Conservation (phyloP, 164 flowering plant genomes). For the Euptelea pleiosperma region DNA sequence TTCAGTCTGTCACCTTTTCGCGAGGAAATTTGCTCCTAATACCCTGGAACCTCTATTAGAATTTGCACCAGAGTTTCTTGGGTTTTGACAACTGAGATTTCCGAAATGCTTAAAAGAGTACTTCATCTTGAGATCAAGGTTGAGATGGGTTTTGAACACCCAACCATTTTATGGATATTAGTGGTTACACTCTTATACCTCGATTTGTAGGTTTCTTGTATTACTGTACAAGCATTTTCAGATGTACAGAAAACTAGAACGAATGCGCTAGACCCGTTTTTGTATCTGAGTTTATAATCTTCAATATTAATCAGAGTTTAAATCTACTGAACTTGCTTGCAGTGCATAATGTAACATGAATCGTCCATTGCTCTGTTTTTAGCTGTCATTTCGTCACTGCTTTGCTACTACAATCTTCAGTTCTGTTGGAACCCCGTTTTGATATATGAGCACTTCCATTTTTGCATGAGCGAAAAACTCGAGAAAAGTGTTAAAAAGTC, state of each 20-base stretch:
- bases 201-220: not conserved
- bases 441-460: no score
- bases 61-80: slow-evolving; percentile 44
- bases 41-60: slow-evolving; percentile 57
- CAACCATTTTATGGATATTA: not conserved
- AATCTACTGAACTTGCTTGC: slow-evolving; percentile 1
- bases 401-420: no score
- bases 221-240: slow-evolving; percentile 1
- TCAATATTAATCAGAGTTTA: not conserved
- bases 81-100: slow-evolving; percentile 36
- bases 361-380: no score
- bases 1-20: slow-evolving; percentile 63
- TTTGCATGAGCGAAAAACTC: no score
- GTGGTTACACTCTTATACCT: not conserved
- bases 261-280: not conserved
- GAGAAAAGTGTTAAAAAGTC: no score
- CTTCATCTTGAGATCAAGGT: not conserved
- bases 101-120: not conserved
- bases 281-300: slow-evolving; percentile 4
- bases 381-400: no score
- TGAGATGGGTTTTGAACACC: not conserved
- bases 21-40: slow-evolving; percentile 83
- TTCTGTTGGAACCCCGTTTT: no score
- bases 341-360: no score
- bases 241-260: not conserved